A percentile compares a stretch with the other conserved stretches of the same genome.
Evolutionary conservation across 2,329 filamentous ascomycete species (phyloP).

Genomic region (Fusarium multiceps): DNA sequence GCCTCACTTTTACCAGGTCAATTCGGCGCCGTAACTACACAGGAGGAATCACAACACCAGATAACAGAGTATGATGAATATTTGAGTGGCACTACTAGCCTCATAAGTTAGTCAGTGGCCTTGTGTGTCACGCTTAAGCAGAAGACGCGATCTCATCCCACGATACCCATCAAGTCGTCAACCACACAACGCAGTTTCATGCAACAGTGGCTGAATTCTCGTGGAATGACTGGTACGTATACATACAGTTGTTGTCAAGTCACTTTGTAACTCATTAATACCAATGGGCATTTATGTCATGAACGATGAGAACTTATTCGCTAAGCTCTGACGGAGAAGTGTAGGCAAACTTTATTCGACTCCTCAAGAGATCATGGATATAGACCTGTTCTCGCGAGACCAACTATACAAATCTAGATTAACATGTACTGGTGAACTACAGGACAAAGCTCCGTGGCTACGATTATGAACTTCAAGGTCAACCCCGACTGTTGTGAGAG

Average conservation of each 20-base stretch:
- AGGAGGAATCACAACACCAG: background rate
- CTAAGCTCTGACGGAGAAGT: background rate
- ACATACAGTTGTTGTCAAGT: fast-evolving
- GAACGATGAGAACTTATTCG: background rate
- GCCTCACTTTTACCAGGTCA: background rate
- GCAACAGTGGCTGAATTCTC: background rate
- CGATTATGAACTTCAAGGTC: background rate
- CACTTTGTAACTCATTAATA: fast-evolving
- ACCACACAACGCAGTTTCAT: background rate
- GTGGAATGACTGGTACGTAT: fast-evolving
- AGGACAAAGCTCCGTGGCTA: too few species aligned
- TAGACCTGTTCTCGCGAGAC: background rate
- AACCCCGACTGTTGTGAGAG: background rate
- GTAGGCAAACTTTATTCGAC: background rate
- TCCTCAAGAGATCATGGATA: background rate
- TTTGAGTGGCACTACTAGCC: background rate
- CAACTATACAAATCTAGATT: background rate
- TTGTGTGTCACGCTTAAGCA: background rate
- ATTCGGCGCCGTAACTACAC: background rate
- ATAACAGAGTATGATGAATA: background rate
- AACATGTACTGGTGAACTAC: too few species aligned
- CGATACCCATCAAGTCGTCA: background rate
- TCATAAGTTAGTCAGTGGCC: background rate
- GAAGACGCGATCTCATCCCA: background rate
- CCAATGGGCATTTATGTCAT: background rate